A percentile compares a stretch with the other conserved stretches of the same genome.
Conservation (phyloP, 2,329 filamentous ascomycete genomes). For the Sporothrix luriei region DNA sequence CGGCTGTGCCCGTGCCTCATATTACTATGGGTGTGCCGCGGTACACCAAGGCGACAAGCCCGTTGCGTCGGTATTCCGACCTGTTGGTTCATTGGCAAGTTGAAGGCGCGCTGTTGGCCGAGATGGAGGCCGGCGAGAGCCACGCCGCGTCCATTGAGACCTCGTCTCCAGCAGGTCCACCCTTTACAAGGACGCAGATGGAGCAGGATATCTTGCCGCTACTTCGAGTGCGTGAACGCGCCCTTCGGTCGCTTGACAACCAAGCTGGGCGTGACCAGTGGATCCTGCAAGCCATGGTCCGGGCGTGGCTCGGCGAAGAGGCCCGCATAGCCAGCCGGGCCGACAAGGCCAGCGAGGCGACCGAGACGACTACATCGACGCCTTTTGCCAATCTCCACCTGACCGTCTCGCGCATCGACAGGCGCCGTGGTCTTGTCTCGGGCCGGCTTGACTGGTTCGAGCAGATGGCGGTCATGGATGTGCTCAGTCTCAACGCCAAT, state of each 20-base stretch:
- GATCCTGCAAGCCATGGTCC: constrained; percentile 61
- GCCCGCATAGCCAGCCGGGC: constrained; percentile 8
- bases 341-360: neutral
- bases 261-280: constrained; percentile 53
- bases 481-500: constrained; percentile 42
- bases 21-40: constrained; percentile 60
- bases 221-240: constrained; percentile 57
- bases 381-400: constrained; percentile 54
- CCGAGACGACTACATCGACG: neutral
- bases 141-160: neutral
- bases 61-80: constrained; percentile 66
- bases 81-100: constrained; percentile 69
- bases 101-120: constrained; percentile 57
- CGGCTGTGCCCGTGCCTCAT: constrained; percentile 57
- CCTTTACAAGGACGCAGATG: constrained; percentile 50
- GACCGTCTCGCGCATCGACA: constrained; percentile 47
- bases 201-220: constrained; percentile 51
- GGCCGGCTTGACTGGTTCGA: constrained; percentile 58
- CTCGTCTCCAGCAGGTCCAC: constrained; percentile 35
- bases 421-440: constrained; percentile 40
- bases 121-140: constrained; percentile 37
- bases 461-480: constrained; percentile 48
- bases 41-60: constrained; percentile 66
- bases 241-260: constrained; percentile 50
- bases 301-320: constrained; percentile 61